These are phyloP conservation scores for Papiliotrema laurentii DNA, from an alignment of 1,284 basidiomycete species.

Conservation along the genomic window DNA sequence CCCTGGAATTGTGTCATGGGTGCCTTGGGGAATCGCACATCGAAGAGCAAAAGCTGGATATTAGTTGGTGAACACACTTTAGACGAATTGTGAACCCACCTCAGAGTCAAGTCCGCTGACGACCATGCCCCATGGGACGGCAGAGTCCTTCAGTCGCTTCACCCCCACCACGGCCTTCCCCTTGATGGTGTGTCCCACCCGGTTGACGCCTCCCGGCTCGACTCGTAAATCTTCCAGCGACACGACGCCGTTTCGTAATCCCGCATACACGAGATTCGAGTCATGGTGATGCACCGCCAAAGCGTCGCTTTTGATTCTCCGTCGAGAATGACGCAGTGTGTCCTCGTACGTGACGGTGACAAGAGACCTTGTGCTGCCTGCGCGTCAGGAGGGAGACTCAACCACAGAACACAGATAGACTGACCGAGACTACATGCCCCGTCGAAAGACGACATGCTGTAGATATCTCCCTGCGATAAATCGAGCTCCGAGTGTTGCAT, in stretches of 20 bases:
- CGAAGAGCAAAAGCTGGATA: slow-evolving; percentile 32
- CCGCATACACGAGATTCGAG: slow-evolving; percentile 27
- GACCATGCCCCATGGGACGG: slow-evolving; percentile 39
- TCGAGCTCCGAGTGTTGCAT: slow-evolving; percentile 23
- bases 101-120: slow-evolving; percentile 33
- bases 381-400: background rate
- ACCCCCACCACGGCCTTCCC: slow-evolving; percentile 35
- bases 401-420: slow-evolving; percentile 3
- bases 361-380: background rate
- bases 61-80: background rate
- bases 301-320: slow-evolving; percentile 26
- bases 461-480: slow-evolving; percentile 28
- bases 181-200: slow-evolving; percentile 12
- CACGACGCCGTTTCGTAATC: slow-evolving; percentile 25
- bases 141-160: slow-evolving; percentile 31
- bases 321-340: slow-evolving; percentile 2
- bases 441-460: slow-evolving; percentile 28
- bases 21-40: slow-evolving; percentile 25
- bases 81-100: slow-evolving; percentile 14
- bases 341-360: background rate
- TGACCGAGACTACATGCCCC: slow-evolving; percentile 28
- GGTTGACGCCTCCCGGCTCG: slow-evolving; percentile 1
- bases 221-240: slow-evolving; percentile 29
- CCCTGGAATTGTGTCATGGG: slow-evolving; percentile 26
- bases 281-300: slow-evolving; percentile 28